Evolutionary conservation across 441 rosid species (phyloP), one percentile per base, ranked within the genome.

Genomic region (Kokia cookei): DNA sequence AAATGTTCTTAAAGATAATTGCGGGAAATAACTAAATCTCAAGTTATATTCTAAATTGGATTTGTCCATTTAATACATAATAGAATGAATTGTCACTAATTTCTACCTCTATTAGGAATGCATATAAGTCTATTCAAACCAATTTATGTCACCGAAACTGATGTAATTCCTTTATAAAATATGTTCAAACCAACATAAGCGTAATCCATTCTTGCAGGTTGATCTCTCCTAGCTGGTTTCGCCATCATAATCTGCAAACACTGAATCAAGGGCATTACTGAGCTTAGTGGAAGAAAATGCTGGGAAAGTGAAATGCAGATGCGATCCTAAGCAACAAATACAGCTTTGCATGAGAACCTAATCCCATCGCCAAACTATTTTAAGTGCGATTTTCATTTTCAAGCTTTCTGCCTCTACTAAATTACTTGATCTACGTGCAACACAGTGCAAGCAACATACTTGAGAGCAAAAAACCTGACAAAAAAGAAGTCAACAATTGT

Each of bases 381-480:
- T n/a, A 35, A 35, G 5, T 1, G 24, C 37, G 37, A 40, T 63
- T n/a, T 17, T 8, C 22, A 42, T 24, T 58, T 26, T 57, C 53
- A n/a, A 24, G 12, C 27, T 67, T 48, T 54, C 6, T 5, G 50
- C 63, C 63, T 51, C 66, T 7, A 54, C 17, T 50, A 24, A 7
- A 66, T 65, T 85, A 91, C 99, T 98, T 93, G 98, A 81, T 94
- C 98, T 65, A 93, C 98, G n/a, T 98, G 91, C 80, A 94, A 83
- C 27, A 97, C 99, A 19, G 99, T 97, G 88, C 98, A 91, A 74
- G 93, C 97, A 82, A 99, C 99, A 80, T 93, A 97, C 81, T 89
- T 97, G 32, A 97, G 98, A 69, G 99, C 98, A 77, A 91, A 93
- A 60, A 82, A 79, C 94, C 98, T 94, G 86, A 35, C 79, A 48